Evolutionary conservation across 1,284 basidiomycete species (phyloP), one percentile per base, ranked within the genome.

Genomic region (Irpex rosettiformis): DNA sequence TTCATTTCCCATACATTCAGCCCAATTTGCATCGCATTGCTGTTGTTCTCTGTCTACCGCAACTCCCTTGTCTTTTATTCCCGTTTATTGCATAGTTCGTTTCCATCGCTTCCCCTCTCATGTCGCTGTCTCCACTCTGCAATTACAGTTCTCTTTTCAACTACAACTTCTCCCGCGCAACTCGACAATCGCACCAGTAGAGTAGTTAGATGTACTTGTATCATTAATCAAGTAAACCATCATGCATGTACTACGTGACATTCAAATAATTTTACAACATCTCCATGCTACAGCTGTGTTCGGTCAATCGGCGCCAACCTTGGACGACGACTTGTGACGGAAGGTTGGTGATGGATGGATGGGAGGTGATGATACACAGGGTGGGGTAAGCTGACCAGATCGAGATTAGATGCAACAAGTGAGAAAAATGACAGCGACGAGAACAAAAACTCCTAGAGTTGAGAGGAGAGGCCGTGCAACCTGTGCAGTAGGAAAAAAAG

Each of bases 11-110:
- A 11, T 11, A 25, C 27, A 29, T 56, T 10, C 25, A 33, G n/a
- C 13, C 8, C 67, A 63, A 33, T 33, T 33, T 33, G 30, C 30
- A 33, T 33, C 30, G 30, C 30, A 33, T 33, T 33, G 30, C 16
- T 16, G 30, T 33, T 33, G 30, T 33, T 33, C 8, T 33, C 30
- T 16, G 30, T 33, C 30, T 33, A 16, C 16, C 16, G 30, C 30
- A 33, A 33, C 30, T 16, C 30, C 30, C 16, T 33, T 33, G 30
- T 33, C 30, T 33, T 33, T 33, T 16, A 16, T 33, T n/a, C n/a
- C n/a, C n/a, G n/a, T n/a, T n/a, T 33, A 16, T 33, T 16, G 30
- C 30, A 33, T 33, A 33, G 16, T 33, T 33, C 30, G 30, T 33
- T 33, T 33, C 30, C 30, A 33, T 3, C n/a, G n/a, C n/a, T n/a